Conservation (phyloP, 2,329 filamentous ascomycete species). For the Amauroascus verrucosus region DNA sequence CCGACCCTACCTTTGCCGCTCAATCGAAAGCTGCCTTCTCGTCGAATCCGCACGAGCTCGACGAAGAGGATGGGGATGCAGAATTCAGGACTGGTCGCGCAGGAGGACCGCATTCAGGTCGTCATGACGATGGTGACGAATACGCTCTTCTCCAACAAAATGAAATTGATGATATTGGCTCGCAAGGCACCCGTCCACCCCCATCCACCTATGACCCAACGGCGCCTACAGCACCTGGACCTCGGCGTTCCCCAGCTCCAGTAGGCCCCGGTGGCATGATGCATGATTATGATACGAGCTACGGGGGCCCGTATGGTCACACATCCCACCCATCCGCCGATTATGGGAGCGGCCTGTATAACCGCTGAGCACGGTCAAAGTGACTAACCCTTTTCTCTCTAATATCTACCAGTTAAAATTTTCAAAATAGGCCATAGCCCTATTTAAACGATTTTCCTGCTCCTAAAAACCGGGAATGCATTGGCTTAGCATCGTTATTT, state of each 20-base stretch:
- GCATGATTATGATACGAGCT: conserved; percentile 36
- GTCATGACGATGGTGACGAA: conserved; percentile 41
- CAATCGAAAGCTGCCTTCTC: conserved; percentile 41
- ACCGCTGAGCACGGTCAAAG: neutral
- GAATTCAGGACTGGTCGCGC: conserved; percentile 35
- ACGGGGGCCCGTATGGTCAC: conserved; percentile 31
- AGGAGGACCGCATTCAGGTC: conserved; percentile 28
- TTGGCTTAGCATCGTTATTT: too few relatives aligned
- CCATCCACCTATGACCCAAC: conserved; percentile 33
- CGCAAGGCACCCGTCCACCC: conserved; percentile 28
- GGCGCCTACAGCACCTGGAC: conserved; percentile 4
- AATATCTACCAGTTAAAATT: neutral
- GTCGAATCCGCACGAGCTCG: conserved; percentile 38
- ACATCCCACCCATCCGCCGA: conserved; percentile 6
- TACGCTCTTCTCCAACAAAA: conserved; percentile 43
- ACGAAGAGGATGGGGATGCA: conserved; percentile 28
- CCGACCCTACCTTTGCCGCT: conserved; percentile 41
- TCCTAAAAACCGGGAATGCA: too few relatives aligned
- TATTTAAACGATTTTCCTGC: neutral
- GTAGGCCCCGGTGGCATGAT: conserved; percentile 25
- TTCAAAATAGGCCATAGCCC: neutral
- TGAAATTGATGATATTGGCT: conserved; percentile 35
- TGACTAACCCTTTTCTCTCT: neutral
- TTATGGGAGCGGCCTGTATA: conserved; percentile 9
- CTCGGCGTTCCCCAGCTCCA: conserved; percentile 13